phyloP scores from a whole-genome alignment of 768 basidiomycete genomes.

The Lentinula detonsa region DNA sequence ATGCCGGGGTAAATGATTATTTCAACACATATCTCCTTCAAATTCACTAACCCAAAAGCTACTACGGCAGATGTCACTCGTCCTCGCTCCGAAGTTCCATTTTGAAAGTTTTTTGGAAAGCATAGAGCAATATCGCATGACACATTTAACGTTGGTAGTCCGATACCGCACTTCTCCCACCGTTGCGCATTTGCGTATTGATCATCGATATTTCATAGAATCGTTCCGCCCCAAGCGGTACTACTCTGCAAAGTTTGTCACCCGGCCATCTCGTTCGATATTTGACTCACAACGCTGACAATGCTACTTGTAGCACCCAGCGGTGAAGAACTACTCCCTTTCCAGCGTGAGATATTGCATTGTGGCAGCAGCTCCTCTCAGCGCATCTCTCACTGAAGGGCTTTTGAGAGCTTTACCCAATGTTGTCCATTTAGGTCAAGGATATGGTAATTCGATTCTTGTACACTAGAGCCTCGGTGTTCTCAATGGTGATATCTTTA shows the following conservation, averaged over 20 bases:
- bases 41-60: not conserved
- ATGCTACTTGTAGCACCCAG: slow-evolving; percentile 21
- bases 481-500: slow-evolving; percentile 8
- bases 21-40: not conserved
- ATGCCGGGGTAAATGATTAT: slow-evolving; percentile 6
- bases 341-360: slow-evolving; percentile 21
- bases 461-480: not conserved
- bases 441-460: slow-evolving; percentile 20
- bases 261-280: not conserved
- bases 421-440: slow-evolving; percentile 23
- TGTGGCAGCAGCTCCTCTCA: slow-evolving; percentile 28
- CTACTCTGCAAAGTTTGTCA: slow-evolving; percentile 22
- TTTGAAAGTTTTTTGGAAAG: slow-evolving; percentile 32
- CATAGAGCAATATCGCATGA: slow-evolving; percentile 32
- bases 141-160: slow-evolving; percentile 19
- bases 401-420: slow-evolving; percentile 23
- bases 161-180: not conserved
- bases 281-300: not conserved
- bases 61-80: slow-evolving; percentile 22
- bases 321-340: slow-evolving; percentile 25
- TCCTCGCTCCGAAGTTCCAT: slow-evolving; percentile 38
- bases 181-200: not conserved
- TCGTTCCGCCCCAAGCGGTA: slow-evolving; percentile 29
- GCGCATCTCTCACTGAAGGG: slow-evolving; percentile 21
- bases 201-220: slow-evolving; percentile 10